phyloP scores from a whole-genome alignment of 1,284 basidiomycete genomes.

The Cutaneotrichosporon sp. region DNA sequence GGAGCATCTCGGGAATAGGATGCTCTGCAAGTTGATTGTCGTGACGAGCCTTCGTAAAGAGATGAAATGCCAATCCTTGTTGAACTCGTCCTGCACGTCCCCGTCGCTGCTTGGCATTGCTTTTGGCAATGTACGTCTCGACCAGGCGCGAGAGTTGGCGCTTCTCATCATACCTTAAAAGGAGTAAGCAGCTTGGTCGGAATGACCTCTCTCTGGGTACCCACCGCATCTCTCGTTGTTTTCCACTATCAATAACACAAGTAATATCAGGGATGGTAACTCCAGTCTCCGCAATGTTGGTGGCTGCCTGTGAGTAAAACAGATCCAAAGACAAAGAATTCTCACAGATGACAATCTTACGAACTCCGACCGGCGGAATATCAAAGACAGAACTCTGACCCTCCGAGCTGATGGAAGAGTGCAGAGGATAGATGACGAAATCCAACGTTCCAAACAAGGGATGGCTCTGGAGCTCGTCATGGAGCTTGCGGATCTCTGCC shows the following conservation, averaged over 20 bases:
- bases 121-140: slow-evolving; percentile 87
- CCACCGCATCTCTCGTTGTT: slow-evolving; percentile 84
- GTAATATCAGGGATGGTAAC: slow-evolving; percentile 98
- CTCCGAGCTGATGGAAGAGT: slow-evolving; percentile 87
- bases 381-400: slow-evolving; percentile 88
- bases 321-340: not conserved
- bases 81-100: slow-evolving; percentile 91
- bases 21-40: slow-evolving; percentile 79
- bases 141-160: slow-evolving; percentile 88
- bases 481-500: slow-evolving; percentile 80
- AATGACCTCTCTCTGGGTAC: too few species aligned
- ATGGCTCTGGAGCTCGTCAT: slow-evolving; percentile 77
- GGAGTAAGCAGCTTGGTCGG: too few species aligned
- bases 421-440: slow-evolving; percentile 84
- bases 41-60: slow-evolving; percentile 85
- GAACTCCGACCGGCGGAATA: slow-evolving; percentile 67
- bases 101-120: slow-evolving; percentile 87
- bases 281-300: slow-evolving; percentile 75
- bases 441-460: slow-evolving; percentile 61
- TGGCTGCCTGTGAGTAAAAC: slow-evolving; percentile 55
- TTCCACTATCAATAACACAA: slow-evolving; percentile 93
- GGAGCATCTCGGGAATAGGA: slow-evolving; percentile 92
- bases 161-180: slow-evolving; percentile 91
- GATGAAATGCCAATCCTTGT: slow-evolving; percentile 86
- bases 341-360: slow-evolving; percentile 84